Conservation (phyloP, 176 grass and related monocot genomes). For the Ensete glaucum region DNA sequence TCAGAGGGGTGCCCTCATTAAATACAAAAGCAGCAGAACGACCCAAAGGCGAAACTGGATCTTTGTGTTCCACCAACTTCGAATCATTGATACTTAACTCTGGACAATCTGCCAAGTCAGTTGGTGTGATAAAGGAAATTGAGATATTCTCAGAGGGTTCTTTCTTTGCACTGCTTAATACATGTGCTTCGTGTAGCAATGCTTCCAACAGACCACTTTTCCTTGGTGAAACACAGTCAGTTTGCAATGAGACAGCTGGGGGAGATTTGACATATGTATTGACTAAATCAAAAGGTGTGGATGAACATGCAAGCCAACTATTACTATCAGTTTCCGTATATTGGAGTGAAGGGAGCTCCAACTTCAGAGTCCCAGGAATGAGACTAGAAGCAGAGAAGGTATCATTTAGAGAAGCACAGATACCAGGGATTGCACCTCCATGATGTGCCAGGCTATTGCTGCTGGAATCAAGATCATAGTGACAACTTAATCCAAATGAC, state of each 20-base stretch:
- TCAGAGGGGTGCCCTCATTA: conserved; percentile 6
- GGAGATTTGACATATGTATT: conserved; percentile 20
- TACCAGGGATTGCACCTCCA: conserved; percentile 24
- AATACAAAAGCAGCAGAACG: conserved; percentile 9
- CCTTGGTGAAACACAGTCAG: conserved; percentile 9
- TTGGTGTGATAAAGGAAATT: background rate
- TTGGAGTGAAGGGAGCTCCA: conserved; percentile 81
- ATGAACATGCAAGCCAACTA: conserved; percentile 1
- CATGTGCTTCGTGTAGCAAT: conserved; percentile 23
- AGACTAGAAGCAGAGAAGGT: conserved; percentile 45
- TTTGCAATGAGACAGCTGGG: background rate
- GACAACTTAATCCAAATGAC: conserved; percentile 2
- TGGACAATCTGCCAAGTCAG: conserved; percentile 1
- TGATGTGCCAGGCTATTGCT: conserved; percentile 12
- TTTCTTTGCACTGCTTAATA: conserved; percentile 1
- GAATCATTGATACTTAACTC: background rate
- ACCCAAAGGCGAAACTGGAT: conserved; percentile 4
- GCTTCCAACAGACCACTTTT: conserved; percentile 24
- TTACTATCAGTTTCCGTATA: conserved; percentile 17
- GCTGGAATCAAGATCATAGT: conserved; percentile 19
- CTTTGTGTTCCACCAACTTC: conserved; percentile 1
- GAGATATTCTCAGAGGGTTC: conserved; percentile 21
- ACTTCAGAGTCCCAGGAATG: conserved; percentile 23
- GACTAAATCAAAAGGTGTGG: conserved; percentile 13
- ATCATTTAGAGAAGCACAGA: conserved; percentile 24